These are phyloP conservation scores for Backusella psychrophila DNA, from an alignment of 192 early-diverging fungal species.

Conservation along the genomic window DNA sequence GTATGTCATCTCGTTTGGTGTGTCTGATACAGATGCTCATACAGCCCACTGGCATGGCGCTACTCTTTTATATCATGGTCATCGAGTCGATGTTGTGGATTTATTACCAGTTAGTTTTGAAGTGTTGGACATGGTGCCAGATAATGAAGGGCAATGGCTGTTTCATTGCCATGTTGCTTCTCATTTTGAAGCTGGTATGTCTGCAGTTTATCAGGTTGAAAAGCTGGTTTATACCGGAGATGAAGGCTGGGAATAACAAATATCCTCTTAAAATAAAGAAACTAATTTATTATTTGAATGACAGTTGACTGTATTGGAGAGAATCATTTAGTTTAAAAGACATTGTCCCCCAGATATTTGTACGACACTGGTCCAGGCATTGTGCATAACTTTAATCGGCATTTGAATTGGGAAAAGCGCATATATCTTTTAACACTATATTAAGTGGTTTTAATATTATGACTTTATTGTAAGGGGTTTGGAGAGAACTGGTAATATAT, in stretches of 20 bases:
- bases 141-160: slow-evolving; percentile 44
- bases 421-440: background rate
- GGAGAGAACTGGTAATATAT: no score
- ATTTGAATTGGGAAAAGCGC: background rate
- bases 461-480: no score
- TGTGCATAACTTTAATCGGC: background rate
- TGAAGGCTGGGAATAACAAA: slow-evolving; percentile 32
- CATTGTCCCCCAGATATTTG: background rate
- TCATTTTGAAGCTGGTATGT: slow-evolving; percentile 45
- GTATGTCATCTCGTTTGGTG: slow-evolving; percentile 29
- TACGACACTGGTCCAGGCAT: background rate
- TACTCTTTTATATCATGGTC: slow-evolving; percentile 34
- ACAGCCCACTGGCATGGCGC: slow-evolving; percentile 44
- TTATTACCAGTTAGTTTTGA: slow-evolving; percentile 35
- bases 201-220: slow-evolving; percentile 38
- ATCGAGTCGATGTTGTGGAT: slow-evolving; percentile 45
- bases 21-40: slow-evolving; percentile 21
- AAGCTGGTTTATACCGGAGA: slow-evolving; percentile 29
- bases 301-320: background rate
- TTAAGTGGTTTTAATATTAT: background rate
- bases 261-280: background rate
- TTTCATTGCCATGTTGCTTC: slow-evolving; percentile 44
- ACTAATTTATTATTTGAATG: background rate
- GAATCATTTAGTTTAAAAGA: no score
- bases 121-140: slow-evolving; percentile 38